Evolutionary conservation across 208 protist species (phyloP).

Genomic region (Plasmodiophora brassicae): DNA sequence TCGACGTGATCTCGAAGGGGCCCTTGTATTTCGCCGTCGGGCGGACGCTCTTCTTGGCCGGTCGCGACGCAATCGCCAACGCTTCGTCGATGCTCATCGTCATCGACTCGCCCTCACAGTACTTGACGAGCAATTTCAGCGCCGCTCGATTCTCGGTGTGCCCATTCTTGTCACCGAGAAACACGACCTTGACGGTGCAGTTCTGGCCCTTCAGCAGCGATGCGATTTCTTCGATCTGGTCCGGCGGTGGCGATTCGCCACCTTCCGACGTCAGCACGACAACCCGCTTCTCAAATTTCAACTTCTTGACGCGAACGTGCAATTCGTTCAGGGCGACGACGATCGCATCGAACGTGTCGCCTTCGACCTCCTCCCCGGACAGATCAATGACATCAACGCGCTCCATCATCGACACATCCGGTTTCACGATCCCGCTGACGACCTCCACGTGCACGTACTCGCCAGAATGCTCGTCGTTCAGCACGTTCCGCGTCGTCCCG

Average conservation of each 20-base stretch:
- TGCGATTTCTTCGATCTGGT: background rate
- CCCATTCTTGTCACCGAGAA: background rate
- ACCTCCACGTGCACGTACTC: background rate
- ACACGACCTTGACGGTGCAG: background rate
- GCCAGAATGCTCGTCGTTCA: background rate
- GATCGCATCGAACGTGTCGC: background rate
- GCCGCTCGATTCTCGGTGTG: background rate
- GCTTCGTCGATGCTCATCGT: background rate
- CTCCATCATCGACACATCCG: background rate
- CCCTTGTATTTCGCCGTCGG: slow-evolving; percentile 1
- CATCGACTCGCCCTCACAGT: background rate
- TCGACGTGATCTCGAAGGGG: background rate
- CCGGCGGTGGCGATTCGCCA: background rate
- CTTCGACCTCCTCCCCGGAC: background rate
- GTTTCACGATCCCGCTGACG: background rate
- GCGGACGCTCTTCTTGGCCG: background rate
- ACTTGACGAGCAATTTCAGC: background rate
- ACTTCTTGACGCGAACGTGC: background rate
- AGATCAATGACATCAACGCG: background rate
- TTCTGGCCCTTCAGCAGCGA: background rate
- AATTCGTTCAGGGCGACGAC: slow-evolving; percentile 4
- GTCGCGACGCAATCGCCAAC: background rate
- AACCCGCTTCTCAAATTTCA: background rate
- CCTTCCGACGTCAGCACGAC: background rate
- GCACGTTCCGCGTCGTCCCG: background rate